phyloP scores from a whole-genome alignment of 257 asterid species.

The Coffea canephora region DNA sequence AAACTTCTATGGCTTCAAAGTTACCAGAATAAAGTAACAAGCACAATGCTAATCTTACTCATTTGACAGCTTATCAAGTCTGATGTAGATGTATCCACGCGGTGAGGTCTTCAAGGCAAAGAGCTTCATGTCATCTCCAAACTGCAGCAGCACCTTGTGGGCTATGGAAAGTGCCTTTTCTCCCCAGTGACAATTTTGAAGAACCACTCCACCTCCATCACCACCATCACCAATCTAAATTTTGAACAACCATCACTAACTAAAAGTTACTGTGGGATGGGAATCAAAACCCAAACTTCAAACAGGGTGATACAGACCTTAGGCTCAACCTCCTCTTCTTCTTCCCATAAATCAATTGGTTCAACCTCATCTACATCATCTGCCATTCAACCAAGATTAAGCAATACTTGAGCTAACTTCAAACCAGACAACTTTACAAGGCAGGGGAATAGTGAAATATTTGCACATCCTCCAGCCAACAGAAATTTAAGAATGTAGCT shows the following conservation, averaged over 20 bases:
- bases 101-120: constrained; percentile 81
- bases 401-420: not conserved
- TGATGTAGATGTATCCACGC: constrained; percentile 76
- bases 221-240: constrained; percentile 88
- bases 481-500: not conserved
- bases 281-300: not conserved
- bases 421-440: not conserved
- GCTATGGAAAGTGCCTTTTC: constrained; percentile 63
- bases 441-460: not conserved
- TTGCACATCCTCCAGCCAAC: not conserved
- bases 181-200: constrained; percentile 78
- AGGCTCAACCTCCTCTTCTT: constrained; percentile 78
- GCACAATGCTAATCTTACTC: constrained; percentile 49
- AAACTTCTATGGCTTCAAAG: not conserved
- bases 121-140: constrained; percentile 65
- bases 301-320: constrained; percentile 39
- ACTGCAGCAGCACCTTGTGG: constrained; percentile 45
- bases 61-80: constrained; percentile 72
- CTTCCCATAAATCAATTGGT: constrained; percentile 91
- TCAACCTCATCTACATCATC: constrained; percentile 56
- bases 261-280: not conserved
- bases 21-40: not conserved
- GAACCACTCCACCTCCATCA: constrained; percentile 86
- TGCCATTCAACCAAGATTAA: constrained; percentile 21
- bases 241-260: constrained; percentile 11